Conservation (phyloP, 23 red algal species). For the Cyanidiococcus yangmingshanensis region DNA sequence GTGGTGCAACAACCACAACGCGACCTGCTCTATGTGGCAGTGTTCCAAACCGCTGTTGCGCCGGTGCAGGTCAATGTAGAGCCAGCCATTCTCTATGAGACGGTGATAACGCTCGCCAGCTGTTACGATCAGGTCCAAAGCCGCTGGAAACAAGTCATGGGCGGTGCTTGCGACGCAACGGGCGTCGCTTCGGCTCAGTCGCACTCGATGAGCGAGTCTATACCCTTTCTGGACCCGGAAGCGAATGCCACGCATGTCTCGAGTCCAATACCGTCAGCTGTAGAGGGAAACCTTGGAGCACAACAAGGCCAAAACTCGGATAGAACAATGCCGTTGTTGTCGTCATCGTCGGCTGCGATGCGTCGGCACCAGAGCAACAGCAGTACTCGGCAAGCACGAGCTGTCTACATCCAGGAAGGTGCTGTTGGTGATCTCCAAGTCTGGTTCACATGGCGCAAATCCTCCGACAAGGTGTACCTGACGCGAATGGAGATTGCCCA, state of each 20-base stretch:
- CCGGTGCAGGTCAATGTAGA: neutral
- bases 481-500: neutral
- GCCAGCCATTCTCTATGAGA: neutral
- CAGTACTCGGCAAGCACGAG: neutral
- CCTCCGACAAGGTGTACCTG: neutral
- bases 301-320: neutral
- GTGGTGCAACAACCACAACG: neutral
- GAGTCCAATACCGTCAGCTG: neutral
- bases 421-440: neutral
- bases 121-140: neutral
- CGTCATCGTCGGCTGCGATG: neutral
- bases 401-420: neutral
- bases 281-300: neutral
- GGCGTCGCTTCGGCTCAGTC: neutral
- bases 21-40: neutral
- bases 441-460: neutral
- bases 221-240: no score
- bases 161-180: neutral
- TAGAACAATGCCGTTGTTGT: neutral
- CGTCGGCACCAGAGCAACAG: no score
- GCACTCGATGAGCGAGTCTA: neutral
- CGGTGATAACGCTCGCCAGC: neutral
- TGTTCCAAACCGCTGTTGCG: neutral
- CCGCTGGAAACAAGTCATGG: no score
- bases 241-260: neutral